Base-by-base conservation (phyloP, 23 red algal species). In the Gracilaria domingensis region DNA sequence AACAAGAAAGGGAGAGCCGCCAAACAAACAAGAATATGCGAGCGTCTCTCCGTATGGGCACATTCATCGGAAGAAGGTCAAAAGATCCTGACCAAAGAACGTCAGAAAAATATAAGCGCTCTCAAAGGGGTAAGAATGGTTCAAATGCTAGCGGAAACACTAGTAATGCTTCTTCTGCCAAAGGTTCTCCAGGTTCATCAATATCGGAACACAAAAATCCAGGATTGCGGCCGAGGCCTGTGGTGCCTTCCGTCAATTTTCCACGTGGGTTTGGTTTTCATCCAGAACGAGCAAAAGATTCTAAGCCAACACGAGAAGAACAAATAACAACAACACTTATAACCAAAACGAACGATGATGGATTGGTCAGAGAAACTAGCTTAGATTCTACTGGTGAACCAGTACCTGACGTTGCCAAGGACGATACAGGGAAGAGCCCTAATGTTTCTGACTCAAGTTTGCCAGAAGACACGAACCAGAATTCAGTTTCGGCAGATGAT, bases 31-130 rank as follows among this genome's bases (percentile, higher is more conserved):
- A 76, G 61, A 87, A 75, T 42, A 40, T 61, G 30, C 66, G 84
- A 57, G 34, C n/a, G 9, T 75, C 84, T 60, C 14, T 87, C 35
- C 64, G 84, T 7, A 87, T 87, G 84, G 64, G 44, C 39, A 87
- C 84, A 17, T 75, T 87, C 77, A 73, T 87, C 44, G 84, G 84
- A 70, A 87, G 67, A 71, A 66, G 84, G 34, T 60, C 84, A 74
- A 87, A 87, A 25, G 67, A 75, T 18, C 67, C 84, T 16, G 84
- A 87, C 5, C 29, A 66, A 2, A 75, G 36, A 39, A 61, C 84
- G 12, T 24, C 44, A 59, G 67, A 87, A 0, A 75, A 56, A 29
- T 47, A 29, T 32, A 82, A 62, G 21, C 72, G 72, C 9, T 49
- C 40, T 49, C 72, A 29, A 32, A 77, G 30, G 72, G 38, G 40